Base-by-base conservation (phyloP, 768 basidiomycete genomes). In the Boletus edulis region DNA sequence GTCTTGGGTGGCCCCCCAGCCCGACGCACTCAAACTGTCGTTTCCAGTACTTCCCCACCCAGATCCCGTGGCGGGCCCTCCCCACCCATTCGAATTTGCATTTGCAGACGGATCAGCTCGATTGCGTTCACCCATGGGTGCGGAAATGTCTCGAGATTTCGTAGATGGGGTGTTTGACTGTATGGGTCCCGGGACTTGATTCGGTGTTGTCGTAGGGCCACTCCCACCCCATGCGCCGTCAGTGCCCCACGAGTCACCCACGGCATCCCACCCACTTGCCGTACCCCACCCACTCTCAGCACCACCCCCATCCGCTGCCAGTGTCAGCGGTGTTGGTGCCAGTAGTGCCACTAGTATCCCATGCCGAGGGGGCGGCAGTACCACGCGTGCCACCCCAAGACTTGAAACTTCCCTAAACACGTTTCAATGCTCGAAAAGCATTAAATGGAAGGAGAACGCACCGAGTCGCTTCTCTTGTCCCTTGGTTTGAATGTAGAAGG, bases 381-480 rank as follows among this genome's bases (percentile, higher is more conserved):
- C 41, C 27, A 24, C 38, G 51, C 10, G 31, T 54, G 27, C 49
- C 46, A 29, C 47, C 54, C 50, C 54, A 40, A n/a, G 56, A 13
- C 29, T 51, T 58, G 46, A 52, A 56, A 14, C 51, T 27, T 13
- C 44, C 46, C 62, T 68, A 31, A 29, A 34, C 7, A 37, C 4
- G 29, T 29, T 38, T 52, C 11, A 47, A 42, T n/a, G 20, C 6
- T 41, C 8, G 0, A 8, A 46, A 14, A 32, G 10, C 24, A 24
- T 45, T 3, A 35, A 37, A 34, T 29, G 34, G n/a, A 7, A 27
- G 7, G 38, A 17, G 41, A 51, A 54, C 65, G 14, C 51, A 68
- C 68, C 35, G 53, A 51, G 49, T 55, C 54, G 8, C 62, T 56
- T n/a, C 62, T 48, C 29, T 50, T 63, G 29, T 61, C 59, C 45